Evolutionary conservation across 2,329 filamentous ascomycete species (phyloP).

Genomic region (Penicillium thymicola): DNA sequence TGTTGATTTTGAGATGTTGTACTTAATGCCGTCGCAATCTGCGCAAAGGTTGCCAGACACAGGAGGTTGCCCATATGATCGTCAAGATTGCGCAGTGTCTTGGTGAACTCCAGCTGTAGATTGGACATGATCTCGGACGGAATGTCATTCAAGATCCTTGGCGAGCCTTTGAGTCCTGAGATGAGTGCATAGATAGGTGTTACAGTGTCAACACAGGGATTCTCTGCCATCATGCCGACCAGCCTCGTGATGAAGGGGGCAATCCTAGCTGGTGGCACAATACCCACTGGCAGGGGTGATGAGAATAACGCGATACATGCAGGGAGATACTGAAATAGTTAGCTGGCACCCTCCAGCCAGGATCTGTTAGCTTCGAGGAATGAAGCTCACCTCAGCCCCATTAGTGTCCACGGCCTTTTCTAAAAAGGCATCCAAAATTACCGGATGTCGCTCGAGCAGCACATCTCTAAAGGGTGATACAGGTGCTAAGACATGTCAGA

Average conservation of each 20-base stretch:
- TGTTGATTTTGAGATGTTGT: conserved; percentile 8
- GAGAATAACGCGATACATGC: conserved; percentile 37
- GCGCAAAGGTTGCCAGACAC: conserved; percentile 42
- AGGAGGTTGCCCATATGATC: conserved; percentile 41
- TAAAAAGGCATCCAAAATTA: conserved; percentile 36
- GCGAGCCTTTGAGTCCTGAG: conserved; percentile 27
- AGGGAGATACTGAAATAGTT: conserved; percentile 26
- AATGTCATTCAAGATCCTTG: conserved; percentile 29
- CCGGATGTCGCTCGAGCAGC: conserved; percentile 32
- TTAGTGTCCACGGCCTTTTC: conserved; percentile 27
- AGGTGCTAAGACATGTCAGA: conserved; percentile 25
- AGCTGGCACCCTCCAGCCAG: background rate
- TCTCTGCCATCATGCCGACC: conserved; percentile 28
- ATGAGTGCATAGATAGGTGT: conserved; percentile 35
- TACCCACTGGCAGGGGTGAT: conserved; percentile 27
- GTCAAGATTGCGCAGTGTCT: conserved; percentile 38
- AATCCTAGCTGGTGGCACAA: conserved; percentile 34
- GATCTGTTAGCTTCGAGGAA: too few species aligned
- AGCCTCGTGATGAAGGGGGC: conserved; percentile 33
- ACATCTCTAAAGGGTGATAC: conserved; percentile 32
- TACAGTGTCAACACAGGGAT: conserved; percentile 33
- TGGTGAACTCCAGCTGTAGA: conserved; percentile 38
- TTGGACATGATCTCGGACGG: conserved; percentile 34
- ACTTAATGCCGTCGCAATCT: conserved; percentile 26
- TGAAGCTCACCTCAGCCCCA: conserved; percentile 30